Evolutionary conservation across 176 grass and related monocot species (phyloP).

Genomic region (Raddia guianensis): DNA sequence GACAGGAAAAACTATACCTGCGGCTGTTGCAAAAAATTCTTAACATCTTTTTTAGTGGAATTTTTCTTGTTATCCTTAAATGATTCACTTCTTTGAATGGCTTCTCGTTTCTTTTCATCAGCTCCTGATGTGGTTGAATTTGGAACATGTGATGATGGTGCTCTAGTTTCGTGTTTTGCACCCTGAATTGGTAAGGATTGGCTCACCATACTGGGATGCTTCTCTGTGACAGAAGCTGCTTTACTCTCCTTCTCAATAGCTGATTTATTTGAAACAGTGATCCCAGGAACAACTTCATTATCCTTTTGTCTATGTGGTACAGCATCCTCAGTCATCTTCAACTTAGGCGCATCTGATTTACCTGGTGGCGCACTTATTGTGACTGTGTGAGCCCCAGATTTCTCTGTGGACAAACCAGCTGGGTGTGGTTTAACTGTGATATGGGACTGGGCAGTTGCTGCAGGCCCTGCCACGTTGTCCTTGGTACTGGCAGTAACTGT

Average conservation of each 20-base stretch:
- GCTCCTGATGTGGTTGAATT: conserved; percentile 37
- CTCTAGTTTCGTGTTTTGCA: conserved; percentile 32
- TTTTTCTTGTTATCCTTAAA: conserved; percentile 70
- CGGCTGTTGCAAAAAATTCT: conserved; percentile 46
- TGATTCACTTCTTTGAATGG: conserved; percentile 54
- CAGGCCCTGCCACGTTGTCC: conserved; percentile 35
- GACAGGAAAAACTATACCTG: conserved; percentile 48
- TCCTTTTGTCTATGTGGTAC: conserved; percentile 37
- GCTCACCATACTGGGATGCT: conserved; percentile 29
- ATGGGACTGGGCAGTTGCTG: conserved; percentile 34
- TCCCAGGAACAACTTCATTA: conserved; percentile 41
- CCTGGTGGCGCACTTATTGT: conserved; percentile 52
- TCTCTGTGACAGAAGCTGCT: conserved; percentile 31
- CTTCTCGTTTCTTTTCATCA: conserved; percentile 61
- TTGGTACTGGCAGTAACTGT: conserved; percentile 29
- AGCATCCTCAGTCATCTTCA: conserved; percentile 40
- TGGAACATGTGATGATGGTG: neutral
- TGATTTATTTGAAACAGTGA: conserved; percentile 30
- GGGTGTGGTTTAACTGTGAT: conserved; percentile 38
- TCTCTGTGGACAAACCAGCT: conserved; percentile 42
- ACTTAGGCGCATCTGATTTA: conserved; percentile 59
- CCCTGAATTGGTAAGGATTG: conserved; percentile 25
- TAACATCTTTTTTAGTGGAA: conserved; percentile 47
- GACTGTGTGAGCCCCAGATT: conserved; percentile 38
- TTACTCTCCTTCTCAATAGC: conserved; percentile 43